Conservation (phyloP, 2,329 filamentous ascomycete genomes). For the Colletotrichum sp. region DNA sequence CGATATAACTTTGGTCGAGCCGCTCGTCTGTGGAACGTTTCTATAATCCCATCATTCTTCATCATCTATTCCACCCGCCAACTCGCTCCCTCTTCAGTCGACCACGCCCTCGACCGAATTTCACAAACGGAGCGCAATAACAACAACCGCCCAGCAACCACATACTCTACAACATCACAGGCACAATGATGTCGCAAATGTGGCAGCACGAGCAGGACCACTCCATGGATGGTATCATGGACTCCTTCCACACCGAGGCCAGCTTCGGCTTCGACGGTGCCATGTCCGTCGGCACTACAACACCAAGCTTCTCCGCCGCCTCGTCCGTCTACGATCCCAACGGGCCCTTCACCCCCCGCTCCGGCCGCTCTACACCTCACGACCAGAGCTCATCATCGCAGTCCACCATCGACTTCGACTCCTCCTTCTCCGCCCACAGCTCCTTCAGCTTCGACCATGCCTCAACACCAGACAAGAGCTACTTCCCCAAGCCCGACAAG, state of each 20-base stretch:
- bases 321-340: slow-evolving; percentile 46
- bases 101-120: slow-evolving; percentile 9
- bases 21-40: slow-evolving; percentile 33
- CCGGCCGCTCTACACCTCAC: slow-evolving; percentile 48
- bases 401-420: slow-evolving; percentile 41
- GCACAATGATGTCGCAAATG: slow-evolving; percentile 19
- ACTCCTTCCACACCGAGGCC: slow-evolving; percentile 17
- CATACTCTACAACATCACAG: slow-evolving; percentile 1
- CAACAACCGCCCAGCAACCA: slow-evolving; percentile 11
- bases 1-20: slow-evolving; percentile 46
- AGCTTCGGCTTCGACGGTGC: slow-evolving; percentile 20
- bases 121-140: neutral
- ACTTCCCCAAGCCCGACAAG: slow-evolving; percentile 17
- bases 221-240: slow-evolving; percentile 20
- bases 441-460: slow-evolving; percentile 25
- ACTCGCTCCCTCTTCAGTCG: slow-evolving; percentile 19
- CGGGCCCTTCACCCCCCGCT: slow-evolving; percentile 49
- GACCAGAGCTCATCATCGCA: slow-evolving; percentile 21
- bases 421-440: slow-evolving; percentile 29
- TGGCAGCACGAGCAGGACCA: slow-evolving; percentile 19
- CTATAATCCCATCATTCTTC: slow-evolving; percentile 24
- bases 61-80: slow-evolving; percentile 15
- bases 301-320: slow-evolving; percentile 30
- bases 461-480: slow-evolving; percentile 13
- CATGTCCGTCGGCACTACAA: slow-evolving; percentile 18